Conservation (phyloP, 2,329 filamentous ascomycete species). For the Orbilia brochopaga region DNA sequence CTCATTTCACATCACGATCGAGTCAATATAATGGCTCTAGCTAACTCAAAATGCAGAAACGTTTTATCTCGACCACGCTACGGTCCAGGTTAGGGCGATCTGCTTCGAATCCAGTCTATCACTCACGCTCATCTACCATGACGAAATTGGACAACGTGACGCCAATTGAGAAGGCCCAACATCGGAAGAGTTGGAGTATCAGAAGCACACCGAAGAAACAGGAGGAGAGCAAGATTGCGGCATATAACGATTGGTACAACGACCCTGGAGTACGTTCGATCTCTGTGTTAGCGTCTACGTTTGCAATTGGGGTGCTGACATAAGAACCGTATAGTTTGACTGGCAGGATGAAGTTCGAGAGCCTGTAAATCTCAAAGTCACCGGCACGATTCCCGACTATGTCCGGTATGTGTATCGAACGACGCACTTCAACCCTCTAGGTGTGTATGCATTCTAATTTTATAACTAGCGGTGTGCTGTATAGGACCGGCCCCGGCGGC, state of each 20-base stretch:
- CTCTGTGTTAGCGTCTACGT: neutral
- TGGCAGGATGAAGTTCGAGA: conserved; percentile 69
- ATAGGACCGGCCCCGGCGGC: conserved; percentile 74
- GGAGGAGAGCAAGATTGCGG: conserved; percentile 23
- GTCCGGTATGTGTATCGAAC: conserved; percentile 55
- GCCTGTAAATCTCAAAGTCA: conserved; percentile 69
- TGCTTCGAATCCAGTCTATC: neutral
- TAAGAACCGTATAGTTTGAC: conserved; percentile 65
- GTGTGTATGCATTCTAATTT: conserved; percentile 12
- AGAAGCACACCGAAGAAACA: conserved; percentile 15
- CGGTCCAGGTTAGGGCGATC: neutral
- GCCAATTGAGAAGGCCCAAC: conserved; percentile 24
- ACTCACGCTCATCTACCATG: conserved; percentile 15
- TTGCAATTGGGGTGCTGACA: neutral
- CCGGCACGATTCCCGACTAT: conserved; percentile 73
- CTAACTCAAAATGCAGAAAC: conserved; percentile 1
- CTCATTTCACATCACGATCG: neutral
- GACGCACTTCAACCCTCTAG: conserved; percentile 2
- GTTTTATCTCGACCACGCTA: neutral
- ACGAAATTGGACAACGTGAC: conserved; percentile 31
- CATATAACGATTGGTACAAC: conserved; percentile 44
- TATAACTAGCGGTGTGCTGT: conserved; percentile 71
- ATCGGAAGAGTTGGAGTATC: conserved; percentile 36
- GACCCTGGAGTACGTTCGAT: conserved; percentile 37
- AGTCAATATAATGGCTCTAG: neutral